Conservation (phyloP, 2,329 filamentous ascomycete species). For the Fusarium dimerum region DNA sequence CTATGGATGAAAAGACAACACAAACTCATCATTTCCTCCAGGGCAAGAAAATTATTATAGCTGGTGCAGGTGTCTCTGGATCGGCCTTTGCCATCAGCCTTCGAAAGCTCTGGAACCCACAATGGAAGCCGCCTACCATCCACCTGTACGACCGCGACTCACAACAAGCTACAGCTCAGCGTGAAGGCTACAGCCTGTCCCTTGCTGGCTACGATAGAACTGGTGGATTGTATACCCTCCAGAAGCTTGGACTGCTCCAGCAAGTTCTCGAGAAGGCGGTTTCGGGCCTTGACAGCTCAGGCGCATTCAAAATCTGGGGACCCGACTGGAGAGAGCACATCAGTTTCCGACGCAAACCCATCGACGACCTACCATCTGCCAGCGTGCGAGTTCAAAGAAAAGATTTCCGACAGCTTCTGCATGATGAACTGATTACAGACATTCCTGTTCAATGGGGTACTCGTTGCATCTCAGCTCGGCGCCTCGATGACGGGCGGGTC, state of each 20-base stretch:
- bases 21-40: constrained; percentile 33
- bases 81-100: constrained; percentile 44
- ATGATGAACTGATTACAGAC: constrained; percentile 24
- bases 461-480: constrained; percentile 25
- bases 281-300: constrained; percentile 30
- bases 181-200: constrained; percentile 43
- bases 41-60: constrained; percentile 44
- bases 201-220: constrained; percentile 37
- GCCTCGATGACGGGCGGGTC: constrained; percentile 25
- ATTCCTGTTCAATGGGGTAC: constrained; percentile 29
- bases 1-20: constrained; percentile 10
- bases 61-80: constrained; percentile 46
- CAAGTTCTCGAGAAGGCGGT: constrained; percentile 33
- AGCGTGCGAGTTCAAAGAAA: constrained; percentile 40
- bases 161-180: constrained; percentile 27
- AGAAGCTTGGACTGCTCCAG: constrained; percentile 42
- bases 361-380: constrained; percentile 36
- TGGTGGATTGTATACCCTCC: constrained; percentile 39
- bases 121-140: constrained; percentile 34
- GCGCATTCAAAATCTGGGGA: constrained; percentile 44
- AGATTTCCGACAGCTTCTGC: constrained; percentile 36
- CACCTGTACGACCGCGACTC: constrained; percentile 45
- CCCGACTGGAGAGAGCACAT: constrained; percentile 36
- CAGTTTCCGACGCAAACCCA: constrained; percentile 33
- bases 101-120: constrained; percentile 39